Conservation (phyloP, 2,329 filamentous ascomycete species). For the Cryphonectria naterciae region DNA sequence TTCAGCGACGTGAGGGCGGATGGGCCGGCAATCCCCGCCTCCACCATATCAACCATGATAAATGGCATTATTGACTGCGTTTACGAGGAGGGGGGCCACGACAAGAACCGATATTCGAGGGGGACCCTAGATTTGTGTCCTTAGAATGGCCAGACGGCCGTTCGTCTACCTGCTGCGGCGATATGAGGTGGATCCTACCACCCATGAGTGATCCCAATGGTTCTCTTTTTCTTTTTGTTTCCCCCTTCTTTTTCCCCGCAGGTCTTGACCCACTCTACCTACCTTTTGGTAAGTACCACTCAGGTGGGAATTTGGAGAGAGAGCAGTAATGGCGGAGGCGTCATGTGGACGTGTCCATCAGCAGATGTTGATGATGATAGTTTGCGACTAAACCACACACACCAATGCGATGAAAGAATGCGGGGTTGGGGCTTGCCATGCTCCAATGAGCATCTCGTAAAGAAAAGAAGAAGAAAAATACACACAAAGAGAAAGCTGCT, state of each 20-base stretch:
- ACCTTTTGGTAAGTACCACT: background rate
- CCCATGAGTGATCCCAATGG: background rate
- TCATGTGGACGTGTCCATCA: background rate
- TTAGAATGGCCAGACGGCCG: background rate
- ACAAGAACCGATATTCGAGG: background rate
- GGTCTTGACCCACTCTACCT: conserved; percentile 2
- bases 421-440: background rate
- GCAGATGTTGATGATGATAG: background rate
- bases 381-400: background rate
- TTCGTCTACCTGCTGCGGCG: background rate
- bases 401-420: background rate
- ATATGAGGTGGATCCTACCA: background rate
- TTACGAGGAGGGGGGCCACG: background rate
- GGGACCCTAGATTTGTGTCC: background rate
- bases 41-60: background rate
- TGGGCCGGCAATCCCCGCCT: background rate
- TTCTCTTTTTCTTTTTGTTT: background rate
- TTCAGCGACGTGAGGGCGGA: background rate
- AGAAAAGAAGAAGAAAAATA: background rate
- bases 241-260: background rate
- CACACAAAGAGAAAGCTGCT: background rate
- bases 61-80: conserved; percentile 3
- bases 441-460: background rate
- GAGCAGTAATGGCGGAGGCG: background rate
- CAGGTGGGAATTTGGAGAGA: background rate